Percentiles rank a stretch among this genome's conserved stretches.
These are phyloP conservation scores for Trametopsis cervina DNA, from an alignment of 768 basidiomycete genomes.

Conservation along the genomic window DNA sequence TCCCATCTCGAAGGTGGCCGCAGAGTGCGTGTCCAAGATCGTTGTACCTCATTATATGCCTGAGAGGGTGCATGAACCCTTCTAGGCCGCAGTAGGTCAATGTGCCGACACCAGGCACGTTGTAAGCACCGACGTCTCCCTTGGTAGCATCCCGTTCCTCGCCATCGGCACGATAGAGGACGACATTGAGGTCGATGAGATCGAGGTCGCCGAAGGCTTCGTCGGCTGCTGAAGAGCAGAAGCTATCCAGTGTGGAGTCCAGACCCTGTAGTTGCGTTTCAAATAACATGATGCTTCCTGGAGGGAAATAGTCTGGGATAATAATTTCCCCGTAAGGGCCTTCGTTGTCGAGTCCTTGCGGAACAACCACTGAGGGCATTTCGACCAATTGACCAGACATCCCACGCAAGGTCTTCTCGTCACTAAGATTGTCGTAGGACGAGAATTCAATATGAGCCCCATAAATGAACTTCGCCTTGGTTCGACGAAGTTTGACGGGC, in stretches of 20 bases:
- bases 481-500: constrained; percentile 77
- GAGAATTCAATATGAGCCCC: constrained; percentile 70
- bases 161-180: constrained; percentile 80
- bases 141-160: constrained; percentile 89
- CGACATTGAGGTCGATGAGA: constrained; percentile 82
- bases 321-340: constrained; percentile 72
- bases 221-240: constrained; percentile 65
- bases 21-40: constrained; percentile 93
- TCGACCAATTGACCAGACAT: constrained; percentile 64
- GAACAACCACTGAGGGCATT: constrained; percentile 50
- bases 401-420: constrained; percentile 55
- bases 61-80: constrained; percentile 92
- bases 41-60: constrained; percentile 80
- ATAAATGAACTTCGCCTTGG: constrained; percentile 71
- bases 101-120: constrained; percentile 66
- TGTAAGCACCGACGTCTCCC: constrained; percentile 77
- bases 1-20: constrained; percentile 77
- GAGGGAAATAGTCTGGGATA: constrained; percentile 89
- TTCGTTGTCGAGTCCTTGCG: constrained; percentile 55
- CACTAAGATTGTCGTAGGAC: constrained; percentile 47
- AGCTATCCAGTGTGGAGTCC: constrained; percentile 61
- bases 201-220: constrained; percentile 68
- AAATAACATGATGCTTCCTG: constrained; percentile 91
- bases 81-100: constrained; percentile 91
- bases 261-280: constrained; percentile 76